phyloP scores from a whole-genome alignment of 1,284 basidiomycete genomes.

The Phaffia rhodozyma region DNA sequence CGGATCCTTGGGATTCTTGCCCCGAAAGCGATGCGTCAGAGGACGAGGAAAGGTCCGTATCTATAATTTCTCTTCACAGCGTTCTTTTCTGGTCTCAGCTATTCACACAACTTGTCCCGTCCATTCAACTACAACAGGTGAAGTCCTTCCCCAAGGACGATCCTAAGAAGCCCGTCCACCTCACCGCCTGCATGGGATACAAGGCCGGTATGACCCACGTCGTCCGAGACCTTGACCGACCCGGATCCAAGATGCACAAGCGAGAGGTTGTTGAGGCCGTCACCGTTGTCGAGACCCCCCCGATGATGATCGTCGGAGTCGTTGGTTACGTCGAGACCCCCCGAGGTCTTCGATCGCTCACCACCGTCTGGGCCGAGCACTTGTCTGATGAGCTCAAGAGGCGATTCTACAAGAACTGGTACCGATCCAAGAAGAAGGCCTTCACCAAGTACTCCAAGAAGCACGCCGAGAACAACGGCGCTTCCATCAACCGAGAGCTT shows the following conservation, averaged over 20 bases:
- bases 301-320: conserved; percentile 93
- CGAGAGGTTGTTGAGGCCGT: conserved; percentile 98
- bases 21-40: conserved; percentile 86
- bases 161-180: conserved; percentile 96
- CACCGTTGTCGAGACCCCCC: conserved; percentile 91
- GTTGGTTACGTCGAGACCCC: conserved; percentile 99
- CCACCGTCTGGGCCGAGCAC: conserved; percentile 56
- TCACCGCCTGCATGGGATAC: conserved; percentile 98
- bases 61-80: background rate
- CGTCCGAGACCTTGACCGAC: conserved; percentile 97
- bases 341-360: conserved; percentile 81
- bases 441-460: conserved; percentile 70
- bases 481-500: conserved; percentile 86
- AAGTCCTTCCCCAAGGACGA: conserved; percentile 99
- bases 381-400: conserved; percentile 79
- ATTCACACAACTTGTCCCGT: background rate
- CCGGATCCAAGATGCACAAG: conserved; percentile 99
- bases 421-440: conserved; percentile 97
- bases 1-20: conserved; percentile 85
- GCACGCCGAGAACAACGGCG: conserved; percentile 89
- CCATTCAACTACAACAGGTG: conserved; percentile 31
- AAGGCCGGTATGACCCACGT: conserved; percentile 99
- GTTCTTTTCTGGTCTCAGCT: background rate
- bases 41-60: conserved; percentile 71
- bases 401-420: conserved; percentile 99